A percentile compares a stretch with the other conserved stretches of the same genome.
Conservation (phyloP, 495 filamentous ascomycete genomes). For the Penicillium lagena region DNA sequence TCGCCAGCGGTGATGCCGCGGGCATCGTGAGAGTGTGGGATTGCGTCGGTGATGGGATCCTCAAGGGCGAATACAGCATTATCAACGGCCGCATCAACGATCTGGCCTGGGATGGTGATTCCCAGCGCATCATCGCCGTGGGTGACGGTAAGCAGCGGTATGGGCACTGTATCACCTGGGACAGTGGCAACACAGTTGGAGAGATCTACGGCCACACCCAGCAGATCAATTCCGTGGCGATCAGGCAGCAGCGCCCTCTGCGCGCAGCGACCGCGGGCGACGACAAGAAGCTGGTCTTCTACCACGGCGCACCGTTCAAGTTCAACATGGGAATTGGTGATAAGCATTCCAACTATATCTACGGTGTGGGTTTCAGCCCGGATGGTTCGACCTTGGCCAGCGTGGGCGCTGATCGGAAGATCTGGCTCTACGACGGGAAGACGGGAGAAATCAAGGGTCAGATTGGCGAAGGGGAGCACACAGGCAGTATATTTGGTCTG, state of each 20-base stretch:
- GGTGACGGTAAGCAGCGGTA: constrained; percentile 91
- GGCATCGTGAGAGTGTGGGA: constrained; percentile 91
- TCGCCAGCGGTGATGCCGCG: constrained; percentile 85
- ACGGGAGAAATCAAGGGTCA: constrained; percentile 74
- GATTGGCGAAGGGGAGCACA: constrained; percentile 79
- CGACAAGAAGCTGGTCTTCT: constrained; percentile 82
- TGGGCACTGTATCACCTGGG: constrained; percentile 91
- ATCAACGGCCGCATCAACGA: constrained; percentile 94
- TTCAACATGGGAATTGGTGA: constrained; percentile 72
- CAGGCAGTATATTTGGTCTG: constrained; percentile 85
- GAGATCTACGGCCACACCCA: constrained; percentile 88
- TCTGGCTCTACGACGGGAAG: constrained; percentile 93
- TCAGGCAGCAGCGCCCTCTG: constrained; percentile 82
- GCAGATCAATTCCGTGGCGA: constrained; percentile 83
- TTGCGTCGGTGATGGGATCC: constrained; percentile 48
- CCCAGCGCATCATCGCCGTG: constrained; percentile 91
- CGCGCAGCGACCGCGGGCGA: constrained; percentile 88
- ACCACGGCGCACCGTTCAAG: constrained; percentile 91
- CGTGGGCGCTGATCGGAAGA: constrained; percentile 81
- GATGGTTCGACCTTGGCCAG: constrained; percentile 80
- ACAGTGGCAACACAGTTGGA: constrained; percentile 91
- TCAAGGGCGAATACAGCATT: constrained; percentile 83
- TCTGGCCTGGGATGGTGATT: constrained; percentile 95
- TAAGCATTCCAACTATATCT: constrained; percentile 81
- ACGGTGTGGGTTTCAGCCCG: constrained; percentile 84